Conservation (phyloP, 2,329 filamentous ascomycete genomes). For the Phyllosticta citrichinensis region DNA sequence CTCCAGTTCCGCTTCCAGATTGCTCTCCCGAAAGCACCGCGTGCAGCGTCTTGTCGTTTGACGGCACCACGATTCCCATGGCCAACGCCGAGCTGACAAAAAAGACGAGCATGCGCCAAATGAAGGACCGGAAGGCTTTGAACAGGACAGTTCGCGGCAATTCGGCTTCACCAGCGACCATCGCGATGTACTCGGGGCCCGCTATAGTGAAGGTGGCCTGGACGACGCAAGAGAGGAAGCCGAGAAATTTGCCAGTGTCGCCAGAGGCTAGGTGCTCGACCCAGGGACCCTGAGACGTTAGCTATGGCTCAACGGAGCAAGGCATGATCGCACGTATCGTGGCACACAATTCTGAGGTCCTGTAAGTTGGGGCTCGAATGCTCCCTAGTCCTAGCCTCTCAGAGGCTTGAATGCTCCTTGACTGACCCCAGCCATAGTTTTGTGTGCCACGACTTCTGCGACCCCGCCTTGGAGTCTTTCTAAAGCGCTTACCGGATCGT, state of each 20-base stretch:
- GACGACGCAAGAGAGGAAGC: constrained; percentile 13
- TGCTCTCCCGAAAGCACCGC: constrained; percentile 25
- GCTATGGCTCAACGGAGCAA: not conserved
- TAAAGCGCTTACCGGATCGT: constrained; percentile 15
- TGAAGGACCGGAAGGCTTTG: constrained; percentile 43
- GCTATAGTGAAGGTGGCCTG: constrained; percentile 37
- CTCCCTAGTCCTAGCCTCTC: too few relatives aligned
- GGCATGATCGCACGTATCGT: too few relatives aligned
- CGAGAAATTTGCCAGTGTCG: constrained; percentile 23
- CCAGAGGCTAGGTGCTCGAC: constrained; percentile 19
- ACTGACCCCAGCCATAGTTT: too few relatives aligned
- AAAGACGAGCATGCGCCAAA: constrained; percentile 46
- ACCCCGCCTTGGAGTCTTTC: too few relatives aligned
- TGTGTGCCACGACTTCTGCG: too few relatives aligned
- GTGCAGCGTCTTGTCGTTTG: constrained; percentile 42
- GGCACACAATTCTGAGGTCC: too few relatives aligned
- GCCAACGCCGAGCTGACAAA: constrained; percentile 38
- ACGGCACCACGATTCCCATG: constrained; percentile 49
- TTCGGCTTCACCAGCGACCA: constrained; percentile 39
- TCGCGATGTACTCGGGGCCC: constrained; percentile 40
- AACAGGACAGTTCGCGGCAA: constrained; percentile 39
- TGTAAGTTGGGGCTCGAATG: not conserved
- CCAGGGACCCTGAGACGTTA: constrained; percentile 19
- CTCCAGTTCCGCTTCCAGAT: constrained; percentile 30
- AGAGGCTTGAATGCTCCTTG: too few relatives aligned